phyloP scores from a whole-genome alignment of 805 yeast species.

The Cyberlindnera meyerae region DNA sequence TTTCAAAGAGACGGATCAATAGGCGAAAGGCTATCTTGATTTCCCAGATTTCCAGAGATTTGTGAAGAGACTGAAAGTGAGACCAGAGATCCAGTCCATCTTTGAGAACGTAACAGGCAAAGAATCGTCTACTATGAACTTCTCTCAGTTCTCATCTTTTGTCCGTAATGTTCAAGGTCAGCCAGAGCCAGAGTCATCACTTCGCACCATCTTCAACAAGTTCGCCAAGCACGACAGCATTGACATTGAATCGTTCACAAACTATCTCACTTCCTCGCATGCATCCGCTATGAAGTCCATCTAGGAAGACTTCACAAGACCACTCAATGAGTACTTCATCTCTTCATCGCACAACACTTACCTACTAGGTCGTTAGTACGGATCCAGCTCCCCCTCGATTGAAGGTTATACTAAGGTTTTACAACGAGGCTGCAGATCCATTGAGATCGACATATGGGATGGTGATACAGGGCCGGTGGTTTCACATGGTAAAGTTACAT shows the following conservation, averaged over 20 bases:
- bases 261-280: slow-evolving; percentile 28
- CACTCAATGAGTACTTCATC: slow-evolving; percentile 80
- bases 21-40: slow-evolving; percentile 46
- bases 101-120: slow-evolving; percentile 37
- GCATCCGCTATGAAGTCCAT: slow-evolving; percentile 20
- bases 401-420: slow-evolving; percentile 85
- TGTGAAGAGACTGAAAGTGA: slow-evolving; percentile 58
- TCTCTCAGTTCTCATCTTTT: slow-evolving; percentile 38
- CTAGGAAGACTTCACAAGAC: slow-evolving; percentile 44
- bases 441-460: slow-evolving; percentile 97
- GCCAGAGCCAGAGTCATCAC: slow-evolving; percentile 23
- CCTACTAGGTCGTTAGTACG: slow-evolving; percentile 80
- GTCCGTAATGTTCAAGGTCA: slow-evolving; percentile 46
- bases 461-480: slow-evolving; percentile 78
- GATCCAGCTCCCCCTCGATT: slow-evolving; percentile 80
- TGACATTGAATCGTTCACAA: slow-evolving; percentile 19
- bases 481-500: slow-evolving; percentile 86
- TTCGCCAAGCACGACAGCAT: slow-evolving; percentile 21
- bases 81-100: slow-evolving; percentile 55
- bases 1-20: slow-evolving; percentile 51
- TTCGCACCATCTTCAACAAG: slow-evolving; percentile 33
- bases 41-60: slow-evolving; percentile 74
- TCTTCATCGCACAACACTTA: slow-evolving; percentile 96
- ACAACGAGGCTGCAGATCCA: slow-evolving; percentile 88
- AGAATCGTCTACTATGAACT: slow-evolving; percentile 22